A percentile compares a stretch with the other conserved stretches of the same genome.
These are phyloP conservation scores for Sutorius australiensis DNA, from an alignment of 768 basidiomycete genomes.

Conservation along the genomic window DNA sequence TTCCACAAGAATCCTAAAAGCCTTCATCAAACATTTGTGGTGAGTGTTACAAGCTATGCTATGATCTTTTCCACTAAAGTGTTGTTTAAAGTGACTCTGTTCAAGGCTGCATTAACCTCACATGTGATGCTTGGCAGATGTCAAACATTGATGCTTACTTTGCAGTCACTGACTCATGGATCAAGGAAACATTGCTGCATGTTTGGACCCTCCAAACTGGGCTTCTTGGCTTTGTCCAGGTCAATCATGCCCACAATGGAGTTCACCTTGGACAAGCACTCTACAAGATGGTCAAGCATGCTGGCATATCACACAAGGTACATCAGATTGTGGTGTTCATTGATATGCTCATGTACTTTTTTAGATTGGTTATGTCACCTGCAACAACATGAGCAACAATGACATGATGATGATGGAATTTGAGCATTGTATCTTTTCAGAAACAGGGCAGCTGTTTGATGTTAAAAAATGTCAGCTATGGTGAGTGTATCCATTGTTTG, in stretches of 20 bases:
- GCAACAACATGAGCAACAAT: neutral
- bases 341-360: neutral
- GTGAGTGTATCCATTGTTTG: neutral
- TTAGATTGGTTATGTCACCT: neutral
- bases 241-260: neutral
- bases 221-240: neutral
- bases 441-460: neutral
- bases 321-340: too few species aligned
- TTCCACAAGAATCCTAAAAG: too few species aligned
- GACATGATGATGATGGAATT: neutral
- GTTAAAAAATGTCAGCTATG: neutral
- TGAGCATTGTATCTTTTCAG: neutral
- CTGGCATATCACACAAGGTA: too few species aligned
- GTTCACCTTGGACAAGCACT: too few species aligned
- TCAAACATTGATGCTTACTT: neutral
- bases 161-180: neutral
- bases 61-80: too few species aligned
- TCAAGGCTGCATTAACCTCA: neutral
- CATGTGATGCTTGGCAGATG: neutral
- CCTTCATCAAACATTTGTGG: too few species aligned
- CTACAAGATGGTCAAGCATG: too few species aligned
- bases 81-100: neutral
- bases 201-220: neutral
- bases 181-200: neutral
- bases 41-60: too few species aligned